Evolutionary conservation across 306 rosid species (phyloP).

Genomic region (Cyamopsis tetragonoloba): DNA sequence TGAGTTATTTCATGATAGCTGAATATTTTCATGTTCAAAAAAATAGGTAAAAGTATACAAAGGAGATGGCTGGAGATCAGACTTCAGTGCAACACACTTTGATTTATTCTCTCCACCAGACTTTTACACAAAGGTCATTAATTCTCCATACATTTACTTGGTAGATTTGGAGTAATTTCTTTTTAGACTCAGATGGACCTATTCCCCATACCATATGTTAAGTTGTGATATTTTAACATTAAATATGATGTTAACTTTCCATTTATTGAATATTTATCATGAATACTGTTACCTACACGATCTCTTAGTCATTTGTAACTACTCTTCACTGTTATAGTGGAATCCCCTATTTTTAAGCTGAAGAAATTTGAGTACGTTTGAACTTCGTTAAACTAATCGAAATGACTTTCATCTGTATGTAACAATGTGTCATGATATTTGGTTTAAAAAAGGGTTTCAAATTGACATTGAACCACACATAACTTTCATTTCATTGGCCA

Average conservation of each 20-base stretch:
- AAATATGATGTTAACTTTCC: background rate
- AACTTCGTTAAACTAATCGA: too few species aligned
- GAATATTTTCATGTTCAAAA: slow-evolving; percentile 11
- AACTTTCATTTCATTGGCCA: too few species aligned
- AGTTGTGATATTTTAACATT: background rate
- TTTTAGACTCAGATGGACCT: background rate
- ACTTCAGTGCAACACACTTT: slow-evolving; percentile 32
- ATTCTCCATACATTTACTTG: background rate
- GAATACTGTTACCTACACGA: background rate
- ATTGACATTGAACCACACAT: too few species aligned
- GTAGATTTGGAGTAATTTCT: background rate
- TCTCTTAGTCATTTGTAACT: background rate
- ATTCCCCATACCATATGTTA: background rate
- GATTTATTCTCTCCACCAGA: slow-evolving; percentile 78
- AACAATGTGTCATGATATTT: too few species aligned
- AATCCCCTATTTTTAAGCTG: background rate
- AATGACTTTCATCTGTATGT: too few species aligned
- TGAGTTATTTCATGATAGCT: slow-evolving; percentile 5
- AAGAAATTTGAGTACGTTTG: too few species aligned
- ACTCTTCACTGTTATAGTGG: background rate
- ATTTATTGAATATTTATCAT: background rate
- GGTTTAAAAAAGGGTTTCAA: too few species aligned
- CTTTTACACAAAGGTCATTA: slow-evolving; percentile 61
- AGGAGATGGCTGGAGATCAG: slow-evolving; percentile 30
- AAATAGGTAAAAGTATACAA: slow-evolving; percentile 54